Conservation (phyloP, 768 basidiomycete genomes). For the Termitomyces titanicus region DNA sequence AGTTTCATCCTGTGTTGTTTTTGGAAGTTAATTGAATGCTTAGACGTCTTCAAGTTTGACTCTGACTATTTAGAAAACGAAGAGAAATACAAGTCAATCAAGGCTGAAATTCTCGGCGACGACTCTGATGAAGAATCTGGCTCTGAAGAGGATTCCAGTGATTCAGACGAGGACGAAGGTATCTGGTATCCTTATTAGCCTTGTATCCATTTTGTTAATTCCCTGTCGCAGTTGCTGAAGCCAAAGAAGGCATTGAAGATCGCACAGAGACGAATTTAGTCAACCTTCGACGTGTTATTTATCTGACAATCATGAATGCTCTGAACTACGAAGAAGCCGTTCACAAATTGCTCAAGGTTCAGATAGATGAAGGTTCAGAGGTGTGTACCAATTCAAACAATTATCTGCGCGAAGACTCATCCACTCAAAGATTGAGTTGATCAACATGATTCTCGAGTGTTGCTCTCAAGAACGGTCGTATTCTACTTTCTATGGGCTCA, state of each 20-base stretch:
- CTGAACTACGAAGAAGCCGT: constrained; percentile 98
- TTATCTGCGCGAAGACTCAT: not conserved
- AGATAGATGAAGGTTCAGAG: constrained; percentile 91
- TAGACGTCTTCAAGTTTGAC: constrained; percentile 96
- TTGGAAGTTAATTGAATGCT: not conserved
- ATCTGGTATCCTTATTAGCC: not conserved
- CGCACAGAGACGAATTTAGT: constrained; percentile 94
- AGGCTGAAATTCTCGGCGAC: constrained; percentile 90
- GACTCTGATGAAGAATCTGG: constrained; percentile 73
- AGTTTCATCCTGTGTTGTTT: not conserved
- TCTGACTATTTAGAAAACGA: constrained; percentile 87
- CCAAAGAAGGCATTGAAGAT: constrained; percentile 90
- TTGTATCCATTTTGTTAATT: not conserved
- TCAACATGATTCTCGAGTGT: constrained; percentile 99
- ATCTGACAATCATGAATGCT: constrained; percentile 98
- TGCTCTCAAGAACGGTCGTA: constrained; percentile 99
- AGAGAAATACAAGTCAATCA: constrained; percentile 90
- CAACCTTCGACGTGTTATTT: constrained; percentile 90
- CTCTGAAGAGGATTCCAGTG: constrained; percentile 55
- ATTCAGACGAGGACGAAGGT: constrained; percentile 56
- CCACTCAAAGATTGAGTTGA: constrained; percentile 74
- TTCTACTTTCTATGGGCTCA: constrained; percentile 93
- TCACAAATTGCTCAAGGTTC: constrained; percentile 93
- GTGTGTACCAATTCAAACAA: constrained; percentile 38
- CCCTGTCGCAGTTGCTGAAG: constrained; percentile 51